phyloP scores from a whole-genome alignment of 257 asterid species.

The Scutellaria barbata region DNA sequence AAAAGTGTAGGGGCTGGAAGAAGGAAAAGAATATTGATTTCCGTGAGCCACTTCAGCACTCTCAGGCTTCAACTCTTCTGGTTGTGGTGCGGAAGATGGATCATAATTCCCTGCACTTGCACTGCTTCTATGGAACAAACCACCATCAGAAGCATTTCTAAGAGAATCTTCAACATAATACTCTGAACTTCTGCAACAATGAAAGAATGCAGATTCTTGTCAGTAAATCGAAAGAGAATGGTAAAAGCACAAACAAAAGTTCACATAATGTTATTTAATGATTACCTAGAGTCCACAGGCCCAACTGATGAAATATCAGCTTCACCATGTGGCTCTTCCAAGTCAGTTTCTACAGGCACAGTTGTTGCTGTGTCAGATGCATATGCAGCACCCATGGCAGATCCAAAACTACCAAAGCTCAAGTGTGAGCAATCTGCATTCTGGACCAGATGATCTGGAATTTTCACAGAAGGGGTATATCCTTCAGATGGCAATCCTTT shows the following conservation, averaged over 20 bases:
- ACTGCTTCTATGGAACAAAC: conserved; percentile 67
- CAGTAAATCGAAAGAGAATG: not conserved
- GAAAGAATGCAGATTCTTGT: conserved; percentile 17
- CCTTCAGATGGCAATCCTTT: conserved; percentile 53
- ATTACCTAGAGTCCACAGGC: conserved; percentile 65
- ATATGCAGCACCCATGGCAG: conserved; percentile 51
- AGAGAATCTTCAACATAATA: conserved; percentile 75
- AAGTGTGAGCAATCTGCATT: conserved; percentile 80
- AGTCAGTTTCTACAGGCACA: conserved; percentile 52
- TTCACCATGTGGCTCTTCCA: conserved; percentile 62
- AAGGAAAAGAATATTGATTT: conserved; percentile 67
- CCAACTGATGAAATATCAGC: conserved; percentile 58
- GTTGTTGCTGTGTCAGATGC: conserved; percentile 59
- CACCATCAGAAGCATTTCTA: conserved; percentile 69
- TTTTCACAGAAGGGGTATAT: conserved; percentile 75
- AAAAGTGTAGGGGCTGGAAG: conserved; percentile 60
- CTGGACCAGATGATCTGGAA: conserved; percentile 88
- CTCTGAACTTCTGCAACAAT: conserved; percentile 68
- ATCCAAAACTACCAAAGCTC: conserved; percentile 94
- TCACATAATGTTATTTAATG: not conserved
- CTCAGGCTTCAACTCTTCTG: conserved; percentile 72
- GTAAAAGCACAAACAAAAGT: conserved; percentile 14
- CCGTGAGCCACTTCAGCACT: conserved; percentile 65
- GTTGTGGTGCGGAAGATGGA: conserved; percentile 63
- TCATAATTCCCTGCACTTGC: conserved; percentile 59